A percentile compares a stretch with the other conserved stretches of the same genome.
These are phyloP conservation scores for Tolypocladium sp. DNA, from an alignment of 2,329 filamentous ascomycete genomes.

Conservation along the genomic window DNA sequence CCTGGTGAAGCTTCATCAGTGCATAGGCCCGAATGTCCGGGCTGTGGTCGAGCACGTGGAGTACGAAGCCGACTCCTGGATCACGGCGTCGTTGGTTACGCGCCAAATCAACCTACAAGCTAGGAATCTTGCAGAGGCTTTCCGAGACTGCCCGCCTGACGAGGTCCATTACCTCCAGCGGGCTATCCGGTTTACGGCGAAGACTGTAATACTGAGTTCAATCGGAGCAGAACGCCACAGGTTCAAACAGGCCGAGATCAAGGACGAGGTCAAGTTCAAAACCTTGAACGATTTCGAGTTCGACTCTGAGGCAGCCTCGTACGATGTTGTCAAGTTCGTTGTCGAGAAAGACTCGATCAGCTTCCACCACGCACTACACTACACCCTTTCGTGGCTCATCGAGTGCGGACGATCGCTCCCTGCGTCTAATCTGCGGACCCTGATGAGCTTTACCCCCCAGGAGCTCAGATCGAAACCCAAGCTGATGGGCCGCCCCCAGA, in stretches of 20 bases:
- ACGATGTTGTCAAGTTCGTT: conserved; percentile 73
- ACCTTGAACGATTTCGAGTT: conserved; percentile 71
- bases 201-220: conserved; percentile 80
- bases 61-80: conserved; percentile 97
- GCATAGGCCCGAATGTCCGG: conserved; percentile 86
- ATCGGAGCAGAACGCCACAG: conserved; percentile 79
- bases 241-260: conserved; percentile 82
- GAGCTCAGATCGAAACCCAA: conserved; percentile 59
- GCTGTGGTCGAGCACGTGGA: conserved; percentile 94
- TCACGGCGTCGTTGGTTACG: conserved; percentile 88
- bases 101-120: conserved; percentile 91
- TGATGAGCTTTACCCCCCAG: conserved; percentile 64
- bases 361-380: conserved; percentile 95
- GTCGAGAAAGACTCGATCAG: conserved; percentile 89
- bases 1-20: conserved; percentile 90
- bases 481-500: conserved; percentile 49
- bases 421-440: conserved; percentile 52
- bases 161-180: conserved; percentile 56
- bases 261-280: conserved; percentile 78
- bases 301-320: conserved; percentile 46
- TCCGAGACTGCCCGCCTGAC: conserved; percentile 58
- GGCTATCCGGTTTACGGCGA: conserved; percentile 67
- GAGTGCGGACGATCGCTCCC: conserved; percentile 76
- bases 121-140: conserved; percentile 79
- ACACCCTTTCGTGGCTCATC: conserved; percentile 90